phyloP scores from a whole-genome alignment of 306 rosid genomes.

The Lathyrus aphaca region DNA sequence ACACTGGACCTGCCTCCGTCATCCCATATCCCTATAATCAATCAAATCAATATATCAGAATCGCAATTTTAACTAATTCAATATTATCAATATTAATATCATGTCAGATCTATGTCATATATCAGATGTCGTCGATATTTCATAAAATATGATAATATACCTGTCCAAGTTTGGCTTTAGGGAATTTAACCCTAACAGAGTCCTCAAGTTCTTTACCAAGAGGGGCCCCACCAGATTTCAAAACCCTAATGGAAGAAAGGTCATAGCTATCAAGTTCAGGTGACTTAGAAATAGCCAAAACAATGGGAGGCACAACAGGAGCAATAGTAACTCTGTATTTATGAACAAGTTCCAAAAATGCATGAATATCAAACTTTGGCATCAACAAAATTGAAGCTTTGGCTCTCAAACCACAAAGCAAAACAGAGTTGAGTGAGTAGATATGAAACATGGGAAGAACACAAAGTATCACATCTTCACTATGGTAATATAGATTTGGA shows the following conservation, averaged over 20 bases:
- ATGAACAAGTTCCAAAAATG: conserved; percentile 48
- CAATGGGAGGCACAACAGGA: conserved; percentile 77
- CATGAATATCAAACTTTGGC: conserved; percentile 59
- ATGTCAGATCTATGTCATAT: no score
- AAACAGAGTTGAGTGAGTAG: conserved; percentile 58
- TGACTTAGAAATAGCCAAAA: conserved; percentile 58
- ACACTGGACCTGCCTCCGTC: conserved; percentile 75
- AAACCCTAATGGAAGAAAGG: conserved; percentile 63
- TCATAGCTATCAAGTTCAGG: conserved; percentile 47
- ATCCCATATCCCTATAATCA: conserved; percentile 72
- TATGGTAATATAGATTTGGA: conserved; percentile 54
- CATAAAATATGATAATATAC: background rate
- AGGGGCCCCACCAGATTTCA: conserved; percentile 79
- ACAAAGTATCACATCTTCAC: conserved; percentile 63
- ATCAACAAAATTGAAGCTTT: conserved; percentile 67
- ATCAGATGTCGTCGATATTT: no score
- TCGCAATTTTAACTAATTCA: no score
- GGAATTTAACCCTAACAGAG: conserved; percentile 60
- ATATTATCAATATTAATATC: no score
- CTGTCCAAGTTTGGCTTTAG: conserved; percentile 71
- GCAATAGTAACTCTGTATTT: conserved; percentile 56
- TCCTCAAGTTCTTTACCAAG: conserved; percentile 80
- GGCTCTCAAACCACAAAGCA: conserved; percentile 66
- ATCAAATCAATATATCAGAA: no score
- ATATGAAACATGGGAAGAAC: conserved; percentile 75